These are phyloP conservation scores for Lithocarpus polystachyus DNA, from an alignment of 306 rosid species.

Conservation along the genomic window DNA sequence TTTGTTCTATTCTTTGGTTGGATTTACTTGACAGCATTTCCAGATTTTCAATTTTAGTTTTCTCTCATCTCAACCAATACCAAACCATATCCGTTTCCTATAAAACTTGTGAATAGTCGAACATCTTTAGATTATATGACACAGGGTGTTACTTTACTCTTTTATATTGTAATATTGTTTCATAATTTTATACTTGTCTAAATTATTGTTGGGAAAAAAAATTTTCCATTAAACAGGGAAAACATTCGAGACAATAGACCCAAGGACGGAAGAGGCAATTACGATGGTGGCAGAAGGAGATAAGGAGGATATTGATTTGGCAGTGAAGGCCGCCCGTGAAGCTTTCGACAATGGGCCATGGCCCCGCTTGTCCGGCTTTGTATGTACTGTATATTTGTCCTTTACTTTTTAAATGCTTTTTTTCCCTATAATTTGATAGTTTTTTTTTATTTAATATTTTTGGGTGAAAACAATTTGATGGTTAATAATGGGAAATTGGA, in stretches of 20 bases:
- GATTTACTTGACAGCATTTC: neutral
- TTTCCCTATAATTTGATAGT: too few relatives aligned
- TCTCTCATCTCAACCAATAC: neutral
- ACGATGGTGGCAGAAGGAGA: conserved; percentile 57
- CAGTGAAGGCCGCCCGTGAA: conserved; percentile 78
- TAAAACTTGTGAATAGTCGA: neutral
- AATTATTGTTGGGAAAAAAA: neutral
- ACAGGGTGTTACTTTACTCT: neutral
- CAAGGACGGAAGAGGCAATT: conserved; percentile 59
- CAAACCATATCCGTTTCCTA: neutral
- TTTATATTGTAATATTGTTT: neutral
- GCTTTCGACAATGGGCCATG: conserved; percentile 91
- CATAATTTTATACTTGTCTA: neutral
- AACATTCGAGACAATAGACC: conserved; percentile 82
- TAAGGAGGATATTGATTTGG: conserved; percentile 63
- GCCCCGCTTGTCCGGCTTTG: conserved; percentile 76
- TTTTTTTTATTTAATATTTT: too few relatives aligned
- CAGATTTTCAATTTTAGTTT: neutral
- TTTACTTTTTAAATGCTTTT: neutral
- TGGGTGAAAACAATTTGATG: too few relatives aligned
- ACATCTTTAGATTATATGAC: neutral
- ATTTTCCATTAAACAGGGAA: conserved; percentile 38
- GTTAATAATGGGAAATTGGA: too few relatives aligned
- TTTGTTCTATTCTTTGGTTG: neutral
- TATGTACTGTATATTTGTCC: conserved; percentile 27